Conservation (phyloP, 1,284 basidiomycete genomes). For the Heterobasidion parviporum region DNA sequence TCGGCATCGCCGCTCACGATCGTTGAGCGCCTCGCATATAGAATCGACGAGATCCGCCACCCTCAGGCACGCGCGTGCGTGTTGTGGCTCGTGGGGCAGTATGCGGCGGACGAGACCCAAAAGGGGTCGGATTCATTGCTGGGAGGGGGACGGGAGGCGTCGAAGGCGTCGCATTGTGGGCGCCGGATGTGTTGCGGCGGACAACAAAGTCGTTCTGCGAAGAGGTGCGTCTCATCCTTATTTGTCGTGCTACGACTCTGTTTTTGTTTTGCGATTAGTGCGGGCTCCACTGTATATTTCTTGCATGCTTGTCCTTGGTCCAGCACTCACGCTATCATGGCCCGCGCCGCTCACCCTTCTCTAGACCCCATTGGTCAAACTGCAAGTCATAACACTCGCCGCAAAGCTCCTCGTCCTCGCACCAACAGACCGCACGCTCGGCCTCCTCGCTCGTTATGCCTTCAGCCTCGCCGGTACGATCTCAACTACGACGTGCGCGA, state of each 20-base stretch:
- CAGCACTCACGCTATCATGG: too few species aligned
- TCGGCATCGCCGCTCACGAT: slow-evolving; percentile 53
- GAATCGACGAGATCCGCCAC: slow-evolving; percentile 73
- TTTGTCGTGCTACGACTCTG: background rate
- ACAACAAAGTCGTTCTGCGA: slow-evolving; percentile 62
- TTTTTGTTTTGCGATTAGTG: too few species aligned
- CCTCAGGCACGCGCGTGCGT: slow-evolving; percentile 78
- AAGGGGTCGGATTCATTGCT: background rate
- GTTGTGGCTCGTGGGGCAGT: slow-evolving; percentile 88
- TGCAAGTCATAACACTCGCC: slow-evolving; percentile 77
- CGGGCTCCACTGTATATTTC: too few species aligned
- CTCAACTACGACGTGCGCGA: slow-evolving; percentile 83
- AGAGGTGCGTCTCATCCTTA: slow-evolving; percentile 42
- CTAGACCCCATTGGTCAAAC: slow-evolving; percentile 61
- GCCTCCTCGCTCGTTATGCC: slow-evolving; percentile 60
- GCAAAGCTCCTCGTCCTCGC: slow-evolving; percentile 73
- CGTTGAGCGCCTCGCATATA: slow-evolving; percentile 65
- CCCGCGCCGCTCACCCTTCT: background rate
- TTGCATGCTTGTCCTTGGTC: too few species aligned
- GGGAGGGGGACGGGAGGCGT: slow-evolving; percentile 7
- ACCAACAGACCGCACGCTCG: slow-evolving; percentile 43
- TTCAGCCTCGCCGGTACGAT: slow-evolving; percentile 87
- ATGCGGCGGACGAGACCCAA: slow-evolving; percentile 29
- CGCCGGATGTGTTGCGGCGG: slow-evolving; percentile 78
- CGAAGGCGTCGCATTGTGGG: slow-evolving; percentile 59